Conservation (phyloP, 257 asterid species). For the Thymus mandschuricus region DNA sequence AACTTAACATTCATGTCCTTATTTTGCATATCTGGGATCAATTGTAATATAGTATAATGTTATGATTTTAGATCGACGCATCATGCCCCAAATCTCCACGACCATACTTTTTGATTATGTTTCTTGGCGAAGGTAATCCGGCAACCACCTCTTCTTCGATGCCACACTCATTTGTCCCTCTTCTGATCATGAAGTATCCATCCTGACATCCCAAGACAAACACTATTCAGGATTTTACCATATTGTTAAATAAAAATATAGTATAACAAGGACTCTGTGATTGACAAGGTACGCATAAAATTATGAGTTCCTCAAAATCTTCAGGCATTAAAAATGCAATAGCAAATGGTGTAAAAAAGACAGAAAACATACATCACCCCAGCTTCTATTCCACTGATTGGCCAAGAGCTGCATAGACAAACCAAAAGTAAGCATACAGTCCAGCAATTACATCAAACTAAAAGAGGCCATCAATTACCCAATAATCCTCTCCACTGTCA, state of each 20-base stretch:
- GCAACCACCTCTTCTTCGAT: slow-evolving; percentile 82
- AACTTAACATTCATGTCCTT: slow-evolving; percentile 1
- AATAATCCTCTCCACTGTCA: slow-evolving; percentile 83
- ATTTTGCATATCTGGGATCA: slow-evolving; percentile 19
- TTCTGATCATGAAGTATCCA: slow-evolving; percentile 85
- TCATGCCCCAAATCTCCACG: slow-evolving; percentile 38
- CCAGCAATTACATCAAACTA: slow-evolving; percentile 22
- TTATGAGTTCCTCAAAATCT: too few species aligned
- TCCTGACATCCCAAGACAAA: slow-evolving; percentile 52
- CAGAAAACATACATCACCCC: slow-evolving; percentile 86
- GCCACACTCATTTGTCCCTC: slow-evolving; percentile 96
- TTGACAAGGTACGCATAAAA: too few species aligned
- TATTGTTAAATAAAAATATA: slow-evolving; percentile 6
- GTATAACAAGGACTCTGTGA: background rate
- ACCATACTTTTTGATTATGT: slow-evolving; percentile 44
- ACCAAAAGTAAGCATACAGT: slow-evolving; percentile 29
- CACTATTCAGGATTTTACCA: slow-evolving; percentile 4
- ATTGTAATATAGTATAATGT: background rate
- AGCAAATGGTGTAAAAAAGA: background rate
- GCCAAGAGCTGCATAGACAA: slow-evolving; percentile 73
- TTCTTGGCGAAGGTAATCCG: slow-evolving; percentile 75
- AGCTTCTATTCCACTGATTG: slow-evolving; percentile 95
- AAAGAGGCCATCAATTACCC: slow-evolving; percentile 55
- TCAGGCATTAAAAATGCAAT: too few species aligned
- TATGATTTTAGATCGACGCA: slow-evolving; percentile 47